Evolutionary conservation across 371 early-diverging fungal genomes (phyloP).

Genomic region (Mucor mucedo): DNA sequence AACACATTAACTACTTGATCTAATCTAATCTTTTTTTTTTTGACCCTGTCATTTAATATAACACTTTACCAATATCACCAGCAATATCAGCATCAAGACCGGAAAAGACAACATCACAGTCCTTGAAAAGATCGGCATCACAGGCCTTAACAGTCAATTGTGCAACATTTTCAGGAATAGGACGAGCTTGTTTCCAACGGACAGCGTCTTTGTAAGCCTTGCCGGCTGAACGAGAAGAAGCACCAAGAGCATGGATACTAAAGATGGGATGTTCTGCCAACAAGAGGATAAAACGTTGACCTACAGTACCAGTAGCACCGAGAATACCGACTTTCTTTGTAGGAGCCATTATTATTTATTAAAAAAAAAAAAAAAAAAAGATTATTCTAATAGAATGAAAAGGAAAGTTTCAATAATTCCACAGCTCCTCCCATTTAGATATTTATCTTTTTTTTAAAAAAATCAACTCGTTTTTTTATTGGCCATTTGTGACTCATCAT

Average conservation of each 20-base stretch:
- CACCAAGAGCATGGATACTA: constrained; percentile 87
- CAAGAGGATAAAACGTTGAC: constrained; percentile 94
- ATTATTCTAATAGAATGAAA: constrained; percentile 33
- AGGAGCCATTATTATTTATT: constrained; percentile 21
- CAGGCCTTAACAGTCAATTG: constrained; percentile 74
- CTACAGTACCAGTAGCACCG: constrained; percentile 98
- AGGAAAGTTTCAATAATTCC: not conserved
- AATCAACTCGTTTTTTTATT: constrained; percentile 9
- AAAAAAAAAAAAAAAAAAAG: constrained; percentile 58
- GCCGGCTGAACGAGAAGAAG: constrained; percentile 91
- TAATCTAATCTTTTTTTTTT: not conserved
- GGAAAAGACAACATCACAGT: constrained; percentile 91
- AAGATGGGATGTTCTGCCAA: constrained; percentile 88
- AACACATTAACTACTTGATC: not conserved
- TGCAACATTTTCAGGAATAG: constrained; percentile 71
- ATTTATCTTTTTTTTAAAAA: not conserved
- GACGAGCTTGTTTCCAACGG: constrained; percentile 87
- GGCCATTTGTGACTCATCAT: constrained; percentile 26
- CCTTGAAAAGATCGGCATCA: constrained; percentile 72
- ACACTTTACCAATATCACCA: constrained; percentile 79
- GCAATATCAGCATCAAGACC: constrained; percentile 94
- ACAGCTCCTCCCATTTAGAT: not conserved
- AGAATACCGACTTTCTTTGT: constrained; percentile 87
- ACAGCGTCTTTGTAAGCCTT: constrained; percentile 79
- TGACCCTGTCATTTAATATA: not conserved